Base-by-base conservation (phyloP, 75 land plant species). In the Azolla pinnata region DNA sequence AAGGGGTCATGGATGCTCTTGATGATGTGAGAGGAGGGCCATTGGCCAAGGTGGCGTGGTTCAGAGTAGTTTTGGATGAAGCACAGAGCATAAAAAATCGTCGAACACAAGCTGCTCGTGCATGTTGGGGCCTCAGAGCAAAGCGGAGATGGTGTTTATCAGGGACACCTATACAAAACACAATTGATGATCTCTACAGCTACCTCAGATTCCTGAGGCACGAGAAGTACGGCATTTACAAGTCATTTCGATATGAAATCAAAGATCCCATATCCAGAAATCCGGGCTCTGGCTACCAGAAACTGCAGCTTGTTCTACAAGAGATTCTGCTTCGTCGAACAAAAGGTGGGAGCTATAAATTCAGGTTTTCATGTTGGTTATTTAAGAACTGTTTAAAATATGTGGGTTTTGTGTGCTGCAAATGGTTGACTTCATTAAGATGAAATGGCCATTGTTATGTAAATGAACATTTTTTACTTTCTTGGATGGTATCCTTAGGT, bases 101-200 rank as follows among this genome's bases (percentile, higher is more conserved):
- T 33, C 63, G 96, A 61, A 95, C 99, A 14, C 96, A 81, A 61
- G 91, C 86, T 45, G 99, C 99, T 54, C 80, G 93, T 72, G 99
- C 99, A 34, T 87, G 97, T 69, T 89, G 90, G 75, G 87, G 87
- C 52, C 81, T 95, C 35, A 70, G 96, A 49, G 96, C 99, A 26
- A 95, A 89, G 66, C 68, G 78, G 67, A 81, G 99, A 50, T 95
- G 99, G 99, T 95, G 99, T 74, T 70, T 95, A 33, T 86, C 91
- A 54, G 99, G 99, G 60, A 89, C 99, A 59, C 99, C 99, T 0
- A 89, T 95, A 21, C 99, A 95, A 58, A 95, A 95, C 65, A 48
- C 90, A 7, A 79, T 95, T 56, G 99, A 95, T 72, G 99, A 95
- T 69, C 63, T 95, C 27, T 95, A 73, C 68, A 95, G 99, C 79